These are phyloP conservation scores for Gillenia trifoliata DNA, from an alignment of 306 rosid species.

Conservation along the genomic window DNA sequence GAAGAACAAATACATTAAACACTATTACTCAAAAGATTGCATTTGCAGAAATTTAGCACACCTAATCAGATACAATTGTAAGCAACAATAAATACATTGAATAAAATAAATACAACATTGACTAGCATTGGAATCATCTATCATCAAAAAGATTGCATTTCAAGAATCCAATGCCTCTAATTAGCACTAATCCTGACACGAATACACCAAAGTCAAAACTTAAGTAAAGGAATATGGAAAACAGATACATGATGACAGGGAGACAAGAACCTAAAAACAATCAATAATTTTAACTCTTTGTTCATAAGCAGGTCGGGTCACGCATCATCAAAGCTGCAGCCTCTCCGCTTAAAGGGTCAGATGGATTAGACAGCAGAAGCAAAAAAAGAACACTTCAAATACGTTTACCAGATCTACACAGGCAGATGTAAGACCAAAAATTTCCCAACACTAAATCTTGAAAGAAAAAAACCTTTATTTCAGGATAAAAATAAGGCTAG, in stretches of 20 bases:
- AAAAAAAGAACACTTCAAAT: slow-evolving; percentile 84
- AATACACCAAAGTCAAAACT: background rate
- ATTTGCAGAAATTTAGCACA: too few relatives aligned
- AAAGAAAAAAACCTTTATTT: background rate
- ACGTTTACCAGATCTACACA: slow-evolving; percentile 72
- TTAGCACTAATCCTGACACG: background rate
- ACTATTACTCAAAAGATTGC: background rate
- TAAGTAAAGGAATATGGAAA: background rate
- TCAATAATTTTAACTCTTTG: slow-evolving; percentile 73
- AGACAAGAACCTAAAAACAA: slow-evolving; percentile 14
- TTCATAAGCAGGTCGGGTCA: slow-evolving; percentile 65
- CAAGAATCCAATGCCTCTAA: background rate
- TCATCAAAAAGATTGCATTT: too few relatives aligned
- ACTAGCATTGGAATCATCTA: too few relatives aligned
- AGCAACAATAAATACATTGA: too few relatives aligned
- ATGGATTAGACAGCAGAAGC: slow-evolving; percentile 83
- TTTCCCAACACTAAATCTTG: background rate
- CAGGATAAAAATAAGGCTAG: background rate
- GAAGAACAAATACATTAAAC: too few relatives aligned
- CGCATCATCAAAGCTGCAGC: slow-evolving; percentile 94
- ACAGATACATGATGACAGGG: background rate
- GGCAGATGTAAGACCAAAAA: slow-evolving; percentile 19
- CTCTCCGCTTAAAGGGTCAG: slow-evolving; percentile 84
- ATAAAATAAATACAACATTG: too few relatives aligned
- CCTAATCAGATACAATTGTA: too few relatives aligned